A percentile compares a stretch with the other conserved stretches of the same genome.
Evolutionary conservation across 768 basidiomycete species (phyloP).

Genomic region (Trametes meyenii): DNA sequence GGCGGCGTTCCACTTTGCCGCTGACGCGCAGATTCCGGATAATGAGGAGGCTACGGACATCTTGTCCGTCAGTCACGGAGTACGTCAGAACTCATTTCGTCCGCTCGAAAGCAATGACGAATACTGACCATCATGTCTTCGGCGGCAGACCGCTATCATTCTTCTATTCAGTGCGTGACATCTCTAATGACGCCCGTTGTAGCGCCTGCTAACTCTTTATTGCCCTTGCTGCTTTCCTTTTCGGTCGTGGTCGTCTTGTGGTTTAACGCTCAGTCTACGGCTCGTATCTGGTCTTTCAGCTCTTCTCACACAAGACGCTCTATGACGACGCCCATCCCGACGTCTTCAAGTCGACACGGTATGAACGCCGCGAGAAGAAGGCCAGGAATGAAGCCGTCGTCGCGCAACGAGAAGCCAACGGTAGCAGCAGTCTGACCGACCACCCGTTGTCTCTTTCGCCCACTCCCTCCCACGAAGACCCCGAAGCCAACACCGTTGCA

Average conservation of each 20-base stretch:
- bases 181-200: background rate
- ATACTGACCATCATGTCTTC: conserved; percentile 2
- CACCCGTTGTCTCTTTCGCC: conserved; percentile 19
- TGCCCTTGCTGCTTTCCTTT: too few species aligned
- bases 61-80: conserved; percentile 54
- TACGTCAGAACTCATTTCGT: conserved; percentile 30
- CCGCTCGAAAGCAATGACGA: background rate
- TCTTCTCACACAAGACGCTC: conserved; percentile 57
- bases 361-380: conserved; percentile 20
- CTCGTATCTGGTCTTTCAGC: conserved; percentile 55
- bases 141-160: conserved; percentile 49
- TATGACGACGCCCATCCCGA: conserved; percentile 41
- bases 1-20: conserved; percentile 74
- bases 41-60: conserved; percentile 44
- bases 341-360: conserved; percentile 31
- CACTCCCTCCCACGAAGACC: conserved; percentile 14
- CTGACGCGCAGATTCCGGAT: conserved; percentile 29
- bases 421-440: conserved; percentile 5
- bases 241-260: too few species aligned
- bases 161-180: conserved; percentile 50
- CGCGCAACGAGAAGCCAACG: background rate
- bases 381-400: background rate
- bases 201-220: background rate
- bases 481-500: conserved; percentile 1
- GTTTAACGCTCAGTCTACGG: conserved; percentile 46